These are phyloP conservation scores for Penicillium sclerotigenum DNA, from an alignment of 2,329 filamentous ascomycete genomes.

Conservation along the genomic window DNA sequence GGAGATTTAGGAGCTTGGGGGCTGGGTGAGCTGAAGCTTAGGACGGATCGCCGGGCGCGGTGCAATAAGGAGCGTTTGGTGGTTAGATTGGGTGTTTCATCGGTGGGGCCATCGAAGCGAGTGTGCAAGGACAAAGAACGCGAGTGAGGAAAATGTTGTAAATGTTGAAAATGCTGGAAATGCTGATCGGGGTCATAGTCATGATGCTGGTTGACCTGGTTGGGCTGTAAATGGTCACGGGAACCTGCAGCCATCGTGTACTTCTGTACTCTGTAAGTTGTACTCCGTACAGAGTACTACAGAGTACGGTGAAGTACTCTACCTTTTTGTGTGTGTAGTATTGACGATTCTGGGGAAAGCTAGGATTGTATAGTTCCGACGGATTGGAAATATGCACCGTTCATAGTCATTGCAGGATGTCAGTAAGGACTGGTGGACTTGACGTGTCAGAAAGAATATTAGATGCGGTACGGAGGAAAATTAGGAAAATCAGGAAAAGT, in stretches of 20 bases:
- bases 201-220: not conserved
- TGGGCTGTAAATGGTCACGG: conserved; percentile 7
- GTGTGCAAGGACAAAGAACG: conserved; percentile 16
- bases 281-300: not conserved
- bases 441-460: conserved; percentile 9
- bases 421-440: not conserved
- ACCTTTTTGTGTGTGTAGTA: not conserved
- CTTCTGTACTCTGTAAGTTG: not conserved
- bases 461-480: not conserved
- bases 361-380: not conserved
- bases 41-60: conserved; percentile 31
- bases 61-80: conserved; percentile 41
- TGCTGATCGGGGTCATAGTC: not conserved
- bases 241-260: conserved; percentile 5
- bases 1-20: conserved; percentile 20
- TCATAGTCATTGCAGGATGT: not conserved
- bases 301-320: not conserved
- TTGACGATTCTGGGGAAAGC: conserved; percentile 5
- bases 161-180: not conserved
- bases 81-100: conserved; percentile 45
- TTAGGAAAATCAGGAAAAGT: no score
- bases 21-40: conserved; percentile 26
- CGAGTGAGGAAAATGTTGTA: not conserved
- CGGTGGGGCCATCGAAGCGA: conserved; percentile 36
- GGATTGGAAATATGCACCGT: not conserved